Conservation (phyloP, 352 stramenopile species). For the Salisapilia sapeloensis region DNA sequence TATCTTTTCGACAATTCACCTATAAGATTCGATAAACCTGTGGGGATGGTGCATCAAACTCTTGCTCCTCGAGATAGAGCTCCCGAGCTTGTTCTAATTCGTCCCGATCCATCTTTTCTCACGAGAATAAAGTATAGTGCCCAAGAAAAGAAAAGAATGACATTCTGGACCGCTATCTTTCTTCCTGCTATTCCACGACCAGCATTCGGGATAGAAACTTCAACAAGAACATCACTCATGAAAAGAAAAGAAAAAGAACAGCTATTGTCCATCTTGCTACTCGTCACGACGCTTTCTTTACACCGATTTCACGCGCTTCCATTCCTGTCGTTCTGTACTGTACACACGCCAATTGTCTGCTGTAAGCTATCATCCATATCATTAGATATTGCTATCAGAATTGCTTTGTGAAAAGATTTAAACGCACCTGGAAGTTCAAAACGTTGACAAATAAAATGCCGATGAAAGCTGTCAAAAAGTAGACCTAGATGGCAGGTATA, state of each 20-base stretch:
- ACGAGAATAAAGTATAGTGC: too few species aligned
- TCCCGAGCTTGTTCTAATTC: constrained; percentile 52
- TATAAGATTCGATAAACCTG: constrained; percentile 9
- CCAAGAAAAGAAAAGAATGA: neutral
- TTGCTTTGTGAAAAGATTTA: too few species aligned
- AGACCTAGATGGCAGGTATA: constrained; percentile 7
- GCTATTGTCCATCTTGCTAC: too few species aligned
- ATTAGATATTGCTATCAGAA: too few species aligned
- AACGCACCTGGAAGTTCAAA: constrained; percentile 33
- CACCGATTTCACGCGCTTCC: too few species aligned
- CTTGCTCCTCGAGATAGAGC: constrained; percentile 59
- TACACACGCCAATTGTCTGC: too few species aligned
- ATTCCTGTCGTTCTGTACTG: too few species aligned
- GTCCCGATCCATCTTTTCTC: too few species aligned
- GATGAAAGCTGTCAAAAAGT: constrained; percentile 57
- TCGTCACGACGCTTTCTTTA: too few species aligned
- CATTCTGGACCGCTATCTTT: neutral
- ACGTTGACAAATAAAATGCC: constrained; percentile 64
- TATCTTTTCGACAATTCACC: neutral
- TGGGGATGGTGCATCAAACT: constrained; percentile 46
- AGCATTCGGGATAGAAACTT: constrained; percentile 1
- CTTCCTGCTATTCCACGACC: neutral
- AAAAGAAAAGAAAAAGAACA: too few species aligned
- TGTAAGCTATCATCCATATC: too few species aligned
- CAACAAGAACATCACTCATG: neutral